Percentiles rank a stretch among this genome's conserved stretches.
phyloP scores from a whole-genome alignment of 2,329 filamentous ascomycete species.

The Aspergillus texensis region DNA sequence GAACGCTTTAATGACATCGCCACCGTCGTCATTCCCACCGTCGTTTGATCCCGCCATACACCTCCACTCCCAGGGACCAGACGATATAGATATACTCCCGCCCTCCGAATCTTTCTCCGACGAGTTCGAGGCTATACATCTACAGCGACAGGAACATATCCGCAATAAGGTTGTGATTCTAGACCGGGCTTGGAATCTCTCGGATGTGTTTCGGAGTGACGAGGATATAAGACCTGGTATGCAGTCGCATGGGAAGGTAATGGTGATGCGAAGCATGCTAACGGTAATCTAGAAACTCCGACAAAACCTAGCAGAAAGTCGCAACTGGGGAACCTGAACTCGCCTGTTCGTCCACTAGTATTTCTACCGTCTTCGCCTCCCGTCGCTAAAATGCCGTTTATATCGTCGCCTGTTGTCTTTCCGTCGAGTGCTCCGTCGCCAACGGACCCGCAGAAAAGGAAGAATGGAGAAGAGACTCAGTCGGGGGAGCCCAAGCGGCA shows the following conservation, averaged over 20 bases:
- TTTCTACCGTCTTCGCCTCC: conserved; percentile 40
- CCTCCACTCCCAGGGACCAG: conserved; percentile 49
- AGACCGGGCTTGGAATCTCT: conserved; percentile 45
- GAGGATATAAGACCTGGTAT: conserved; percentile 42
- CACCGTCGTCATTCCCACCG: conserved; percentile 42
- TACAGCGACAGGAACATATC: conserved; percentile 35
- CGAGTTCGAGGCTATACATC: conserved; percentile 44
- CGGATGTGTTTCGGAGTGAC: conserved; percentile 47
- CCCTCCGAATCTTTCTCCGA: conserved; percentile 41
- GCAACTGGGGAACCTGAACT: conserved; percentile 15
- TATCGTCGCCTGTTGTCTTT: conserved; percentile 43
- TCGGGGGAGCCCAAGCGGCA: conserved; percentile 41
- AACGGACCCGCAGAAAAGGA: conserved; percentile 43
- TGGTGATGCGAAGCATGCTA: conserved; percentile 4
- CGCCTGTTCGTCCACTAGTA: conserved; percentile 17
- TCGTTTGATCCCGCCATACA: conserved; percentile 56
- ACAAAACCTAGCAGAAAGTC: conserved; percentile 29
- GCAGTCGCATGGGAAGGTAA: not conserved
- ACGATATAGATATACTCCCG: conserved; percentile 21
- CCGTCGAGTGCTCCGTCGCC: conserved; percentile 41
- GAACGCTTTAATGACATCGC: conserved; percentile 35
- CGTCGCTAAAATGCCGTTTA: conserved; percentile 41
- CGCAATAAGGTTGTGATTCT: conserved; percentile 46
- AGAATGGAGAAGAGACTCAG: conserved; percentile 34
- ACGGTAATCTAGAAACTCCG: conserved; percentile 38